Percentiles rank a stretch among this genome's conserved stretches.
Conservation (phyloP, 768 basidiomycete species). For the Russula earlei region DNA sequence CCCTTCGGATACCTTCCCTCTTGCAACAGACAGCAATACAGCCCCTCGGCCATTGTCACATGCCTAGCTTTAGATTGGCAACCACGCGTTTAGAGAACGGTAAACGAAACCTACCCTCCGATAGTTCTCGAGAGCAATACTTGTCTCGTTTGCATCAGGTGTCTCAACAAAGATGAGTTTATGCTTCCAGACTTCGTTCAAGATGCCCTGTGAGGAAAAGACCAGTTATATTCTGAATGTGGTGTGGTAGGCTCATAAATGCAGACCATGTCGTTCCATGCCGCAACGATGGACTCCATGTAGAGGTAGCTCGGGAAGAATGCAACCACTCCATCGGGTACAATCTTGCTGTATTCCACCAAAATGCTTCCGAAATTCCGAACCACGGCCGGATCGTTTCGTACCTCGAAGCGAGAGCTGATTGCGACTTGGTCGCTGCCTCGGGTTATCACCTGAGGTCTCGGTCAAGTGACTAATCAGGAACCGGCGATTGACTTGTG, state of each 20-base stretch:
- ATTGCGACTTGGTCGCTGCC: constrained; percentile 98
- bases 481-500: background rate
- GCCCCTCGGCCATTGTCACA: constrained; percentile 98
- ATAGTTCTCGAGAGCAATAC: constrained; percentile 95
- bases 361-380: constrained; percentile 98
- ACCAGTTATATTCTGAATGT: background rate
- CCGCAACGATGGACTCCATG: constrained; percentile 99
- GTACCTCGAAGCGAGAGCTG: constrained; percentile 95
- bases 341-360: constrained; percentile 94
- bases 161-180: constrained; percentile 99
- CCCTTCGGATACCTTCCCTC: constrained; percentile 99
- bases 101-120: constrained; percentile 50
- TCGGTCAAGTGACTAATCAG: constrained; percentile 2
- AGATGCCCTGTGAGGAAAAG: constrained; percentile 60
- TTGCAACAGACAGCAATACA: constrained; percentile 90
- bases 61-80: constrained; percentile 42
- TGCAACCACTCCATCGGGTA: constrained; percentile 96
- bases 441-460: constrained; percentile 80
- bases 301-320: constrained; percentile 99
- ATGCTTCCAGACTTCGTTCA: constrained; percentile 99
- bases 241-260: constrained; percentile 11
- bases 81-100: background rate
- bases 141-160: constrained; percentile 97
- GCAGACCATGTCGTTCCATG: constrained; percentile 99
- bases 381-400: constrained; percentile 98